Percentiles rank a stretch among this genome's conserved stretches.
Evolutionary conservation across 2,329 filamentous ascomycete genomes (phyloP).

Genomic region (Neoascochyta sp.): DNA sequence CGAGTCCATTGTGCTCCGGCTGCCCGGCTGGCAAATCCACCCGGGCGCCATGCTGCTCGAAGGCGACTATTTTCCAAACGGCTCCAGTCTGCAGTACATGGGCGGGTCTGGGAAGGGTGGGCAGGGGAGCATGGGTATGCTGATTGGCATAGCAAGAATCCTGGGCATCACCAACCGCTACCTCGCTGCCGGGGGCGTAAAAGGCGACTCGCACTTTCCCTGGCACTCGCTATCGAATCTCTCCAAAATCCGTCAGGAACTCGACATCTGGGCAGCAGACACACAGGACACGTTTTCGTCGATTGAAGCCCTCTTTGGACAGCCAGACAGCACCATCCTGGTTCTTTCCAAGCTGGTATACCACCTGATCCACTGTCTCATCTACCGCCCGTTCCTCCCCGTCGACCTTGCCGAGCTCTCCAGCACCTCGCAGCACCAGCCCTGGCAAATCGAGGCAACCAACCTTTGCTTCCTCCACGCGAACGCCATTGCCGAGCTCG

Average conservation of each 20-base stretch:
- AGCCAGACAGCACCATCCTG: constrained; percentile 71
- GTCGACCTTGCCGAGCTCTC: constrained; percentile 78
- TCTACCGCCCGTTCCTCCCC: constrained; percentile 82
- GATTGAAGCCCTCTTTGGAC: constrained; percentile 70
- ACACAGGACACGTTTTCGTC: constrained; percentile 76
- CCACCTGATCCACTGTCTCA: constrained; percentile 79
- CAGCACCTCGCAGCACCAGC: constrained; percentile 78
- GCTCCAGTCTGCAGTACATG: constrained; percentile 72
- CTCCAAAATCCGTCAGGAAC: constrained; percentile 78
- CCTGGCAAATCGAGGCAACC: constrained; percentile 88
- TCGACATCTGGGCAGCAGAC: constrained; percentile 80
- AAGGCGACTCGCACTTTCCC: constrained; percentile 84
- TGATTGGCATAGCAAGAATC: constrained; percentile 80
- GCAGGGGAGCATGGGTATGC: constrained; percentile 73
- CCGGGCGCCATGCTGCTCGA: constrained; percentile 62
- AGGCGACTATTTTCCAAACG: constrained; percentile 76
- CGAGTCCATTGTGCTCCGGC: constrained; percentile 67
- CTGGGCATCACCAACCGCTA: constrained; percentile 81
- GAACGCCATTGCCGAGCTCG: constrained; percentile 79
- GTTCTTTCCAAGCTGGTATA: constrained; percentile 84
- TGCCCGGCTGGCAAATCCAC: constrained; percentile 70
- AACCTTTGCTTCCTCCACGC: constrained; percentile 84
- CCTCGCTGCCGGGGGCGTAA: constrained; percentile 78
- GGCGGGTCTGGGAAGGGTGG: constrained; percentile 65
- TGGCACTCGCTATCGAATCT: constrained; percentile 85